Evolutionary conservation across 129 eudicot genomes (phyloP).

Genomic region (Centella asiatica): DNA sequence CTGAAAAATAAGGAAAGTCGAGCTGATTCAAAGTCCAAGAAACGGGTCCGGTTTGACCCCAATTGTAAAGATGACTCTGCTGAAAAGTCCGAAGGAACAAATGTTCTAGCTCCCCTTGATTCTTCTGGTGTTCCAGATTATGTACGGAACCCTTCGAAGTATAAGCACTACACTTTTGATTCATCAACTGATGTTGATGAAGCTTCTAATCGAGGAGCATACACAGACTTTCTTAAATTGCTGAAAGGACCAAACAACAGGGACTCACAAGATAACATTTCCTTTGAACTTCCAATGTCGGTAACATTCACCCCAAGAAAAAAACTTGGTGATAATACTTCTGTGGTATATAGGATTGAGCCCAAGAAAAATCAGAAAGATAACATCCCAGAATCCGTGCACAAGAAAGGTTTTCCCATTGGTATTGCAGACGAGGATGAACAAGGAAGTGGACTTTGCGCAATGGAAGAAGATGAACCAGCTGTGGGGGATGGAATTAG

Average conservation of each 20-base stretch:
- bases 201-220: constrained; percentile 58
- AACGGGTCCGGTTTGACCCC: constrained; percentile 38
- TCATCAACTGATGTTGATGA: constrained; percentile 49
- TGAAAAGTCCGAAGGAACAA: constrained; percentile 10
- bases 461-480: constrained; percentile 75
- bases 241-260: constrained; percentile 31
- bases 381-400: constrained; percentile 12
- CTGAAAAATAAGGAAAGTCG: constrained; percentile 20
- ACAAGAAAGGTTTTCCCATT: constrained; percentile 27
- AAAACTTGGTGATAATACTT: constrained; percentile 22
- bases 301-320: constrained; percentile 54
- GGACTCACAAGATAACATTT: constrained; percentile 21
- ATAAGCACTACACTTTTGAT: constrained; percentile 72
- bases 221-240: constrained; percentile 36
- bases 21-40: constrained; percentile 20
- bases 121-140: constrained; percentile 49
- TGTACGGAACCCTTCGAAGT: constrained; percentile 63
- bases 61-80: constrained; percentile 7
- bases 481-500: constrained; percentile 14
- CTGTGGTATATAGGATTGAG: neutral
- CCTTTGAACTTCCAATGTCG: constrained; percentile 27
- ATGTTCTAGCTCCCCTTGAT: constrained; percentile 13
- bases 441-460: constrained; percentile 32
- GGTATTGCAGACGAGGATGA: constrained; percentile 33
- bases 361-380: constrained; percentile 19